Percentiles rank a stretch among this genome's conserved stretches.
Evolutionary conservation across 192 early-diverging fungal genomes (phyloP).

Genomic region (Linnemannia schmuckeri): DNA sequence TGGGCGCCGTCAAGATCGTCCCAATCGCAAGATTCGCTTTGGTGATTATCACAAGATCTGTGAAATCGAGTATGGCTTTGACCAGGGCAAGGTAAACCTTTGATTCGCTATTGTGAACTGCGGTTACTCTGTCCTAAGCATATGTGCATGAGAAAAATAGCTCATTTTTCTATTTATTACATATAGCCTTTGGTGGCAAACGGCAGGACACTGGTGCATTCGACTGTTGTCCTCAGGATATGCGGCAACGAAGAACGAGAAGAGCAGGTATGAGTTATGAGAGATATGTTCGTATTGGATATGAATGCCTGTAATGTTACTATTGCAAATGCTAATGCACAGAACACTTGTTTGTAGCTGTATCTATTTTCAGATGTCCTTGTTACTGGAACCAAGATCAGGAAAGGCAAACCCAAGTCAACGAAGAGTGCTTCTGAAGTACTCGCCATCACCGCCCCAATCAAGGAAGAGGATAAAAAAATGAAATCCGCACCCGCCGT

Average conservation of each 20-base stretch:
- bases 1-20: constrained; percentile 43
- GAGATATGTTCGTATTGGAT: not conserved
- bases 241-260: constrained; percentile 18
- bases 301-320: not conserved
- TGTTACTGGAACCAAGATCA: constrained; percentile 44
- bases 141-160: not conserved
- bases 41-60: constrained; percentile 50
- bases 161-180: too few species aligned
- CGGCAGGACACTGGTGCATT: constrained; percentile 34
- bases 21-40: constrained; percentile 43
- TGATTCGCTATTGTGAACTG: not conserved
- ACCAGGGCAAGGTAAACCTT: constrained; percentile 38
- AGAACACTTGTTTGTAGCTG: not conserved
- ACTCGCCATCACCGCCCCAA: not conserved
- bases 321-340: too few species aligned
- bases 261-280: constrained; percentile 25
- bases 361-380: constrained; percentile 51
- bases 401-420: not conserved
- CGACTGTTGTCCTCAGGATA: constrained; percentile 25
- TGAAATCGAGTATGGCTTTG: constrained; percentile 47
- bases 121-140: not conserved
- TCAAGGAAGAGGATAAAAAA: not conserved
- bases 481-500: not conserved
- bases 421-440: not conserved
- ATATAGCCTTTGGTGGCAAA: constrained; percentile 47